phyloP scores from a whole-genome alignment of 371 early-diverging fungal species.

The Cladochytrium tenue region DNA sequence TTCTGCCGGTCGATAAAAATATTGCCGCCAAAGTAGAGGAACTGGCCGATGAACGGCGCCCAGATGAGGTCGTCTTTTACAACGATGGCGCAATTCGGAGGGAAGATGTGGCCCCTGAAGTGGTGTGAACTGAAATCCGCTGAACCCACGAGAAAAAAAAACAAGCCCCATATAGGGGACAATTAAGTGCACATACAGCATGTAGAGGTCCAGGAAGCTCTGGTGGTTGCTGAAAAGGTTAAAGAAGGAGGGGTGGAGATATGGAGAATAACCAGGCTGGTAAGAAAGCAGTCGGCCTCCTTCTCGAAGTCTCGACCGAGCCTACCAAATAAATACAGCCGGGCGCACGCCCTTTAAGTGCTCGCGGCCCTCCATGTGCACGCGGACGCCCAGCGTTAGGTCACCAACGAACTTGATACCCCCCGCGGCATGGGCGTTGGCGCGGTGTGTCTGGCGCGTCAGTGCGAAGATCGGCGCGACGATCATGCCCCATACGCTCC shows the following conservation, averaged over 20 bases:
- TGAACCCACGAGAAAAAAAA: neutral
- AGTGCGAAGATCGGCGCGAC: neutral
- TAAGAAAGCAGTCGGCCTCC: neutral
- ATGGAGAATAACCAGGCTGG: too few relatives aligned
- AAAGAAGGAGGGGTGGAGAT: too few relatives aligned
- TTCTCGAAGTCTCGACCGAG: neutral
- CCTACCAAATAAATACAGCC: constrained; percentile 48
- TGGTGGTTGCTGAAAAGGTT: constrained; percentile 76
- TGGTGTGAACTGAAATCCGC: neutral
- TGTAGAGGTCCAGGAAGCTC: constrained; percentile 66
- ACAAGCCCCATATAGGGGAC: too few relatives aligned
- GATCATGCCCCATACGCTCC: neutral
- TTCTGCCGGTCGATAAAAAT: constrained; percentile 91
- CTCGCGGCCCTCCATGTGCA: constrained; percentile 65
- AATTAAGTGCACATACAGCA: too few relatives aligned
- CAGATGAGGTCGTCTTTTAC: constrained; percentile 79
- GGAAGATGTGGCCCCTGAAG: constrained; percentile 65
- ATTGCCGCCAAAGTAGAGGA: constrained; percentile 72
- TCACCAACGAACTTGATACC: neutral
- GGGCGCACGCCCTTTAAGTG: constrained; percentile 55
- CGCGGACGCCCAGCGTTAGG: constrained; percentile 47
- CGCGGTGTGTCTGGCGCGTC: neutral
- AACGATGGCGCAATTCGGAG: constrained; percentile 61
- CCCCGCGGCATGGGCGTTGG: neutral
- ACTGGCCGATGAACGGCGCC: constrained; percentile 83